Evolutionary conservation across 2,329 filamentous ascomycete genomes (phyloP).

Genomic region (Botryotinia calthae): DNA sequence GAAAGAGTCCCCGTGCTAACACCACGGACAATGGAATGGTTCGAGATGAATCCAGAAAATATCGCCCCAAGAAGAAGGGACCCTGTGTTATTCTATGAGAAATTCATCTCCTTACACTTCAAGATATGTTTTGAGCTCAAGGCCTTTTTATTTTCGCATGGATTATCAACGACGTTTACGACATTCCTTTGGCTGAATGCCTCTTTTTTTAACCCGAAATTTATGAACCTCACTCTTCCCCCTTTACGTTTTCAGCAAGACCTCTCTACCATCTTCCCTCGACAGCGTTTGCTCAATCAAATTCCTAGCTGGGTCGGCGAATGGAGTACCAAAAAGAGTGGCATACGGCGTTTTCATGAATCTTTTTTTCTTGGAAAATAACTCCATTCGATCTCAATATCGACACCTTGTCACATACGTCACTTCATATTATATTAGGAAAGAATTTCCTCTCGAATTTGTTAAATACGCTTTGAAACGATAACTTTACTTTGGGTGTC

Average conservation of each 20-base stretch:
- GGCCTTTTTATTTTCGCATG: constrained; percentile 22
- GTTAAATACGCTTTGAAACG: constrained; percentile 13
- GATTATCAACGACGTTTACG: constrained; percentile 29
- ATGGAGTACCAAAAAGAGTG: constrained; percentile 39
- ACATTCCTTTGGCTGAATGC: constrained; percentile 28
- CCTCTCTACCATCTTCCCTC: constrained; percentile 28
- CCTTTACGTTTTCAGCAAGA: constrained; percentile 17
- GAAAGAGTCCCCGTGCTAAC: constrained; percentile 30
- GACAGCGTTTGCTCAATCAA: constrained; percentile 30
- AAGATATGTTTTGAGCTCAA: constrained; percentile 19
- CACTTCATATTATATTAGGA: constrained; percentile 14
- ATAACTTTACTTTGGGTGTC: constrained; percentile 20
- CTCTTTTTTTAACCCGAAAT: constrained; percentile 15
- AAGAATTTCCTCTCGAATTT: constrained; percentile 16
- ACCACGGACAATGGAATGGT: constrained; percentile 29
- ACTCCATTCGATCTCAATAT: constrained; percentile 6
- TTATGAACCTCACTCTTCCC: constrained; percentile 21
- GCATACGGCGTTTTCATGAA: constrained; percentile 35
- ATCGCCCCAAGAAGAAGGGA: constrained; percentile 30
- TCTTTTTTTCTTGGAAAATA: constrained; percentile 12
- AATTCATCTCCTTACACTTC: constrained; percentile 17
- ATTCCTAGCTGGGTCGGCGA: constrained; percentile 35
- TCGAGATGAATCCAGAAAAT: constrained; percentile 33
- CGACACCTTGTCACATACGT: constrained; percentile 5
- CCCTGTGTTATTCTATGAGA: constrained; percentile 40